These are phyloP conservation scores for Blastobotrys chiropterorum DNA, from an alignment of 805 yeast genomes.

Conservation along the genomic window DNA sequence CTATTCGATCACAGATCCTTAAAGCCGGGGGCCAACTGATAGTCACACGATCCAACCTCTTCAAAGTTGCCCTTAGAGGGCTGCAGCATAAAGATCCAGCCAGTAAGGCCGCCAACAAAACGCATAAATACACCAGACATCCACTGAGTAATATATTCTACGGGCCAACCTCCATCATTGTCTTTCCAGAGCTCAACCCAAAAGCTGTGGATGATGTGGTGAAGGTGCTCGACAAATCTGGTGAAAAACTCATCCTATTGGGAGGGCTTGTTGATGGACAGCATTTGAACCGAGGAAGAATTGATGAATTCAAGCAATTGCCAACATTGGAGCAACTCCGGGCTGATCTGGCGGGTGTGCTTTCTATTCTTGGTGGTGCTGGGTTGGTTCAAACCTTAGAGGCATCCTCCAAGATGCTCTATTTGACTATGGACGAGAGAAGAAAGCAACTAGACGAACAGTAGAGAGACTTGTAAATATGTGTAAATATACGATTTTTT, in stretches of 20 bases:
- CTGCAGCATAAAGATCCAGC: conserved; percentile 72
- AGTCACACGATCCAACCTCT: conserved; percentile 60
- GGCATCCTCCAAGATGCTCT: conserved; percentile 58
- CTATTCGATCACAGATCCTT: conserved; percentile 53
- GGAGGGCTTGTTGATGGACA: conserved; percentile 78
- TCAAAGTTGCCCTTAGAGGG: conserved; percentile 71
- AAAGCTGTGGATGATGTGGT: conserved; percentile 52
- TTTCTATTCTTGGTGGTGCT: conserved; percentile 82
- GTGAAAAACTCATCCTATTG: conserved; percentile 69
- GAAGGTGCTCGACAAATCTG: conserved; percentile 52
- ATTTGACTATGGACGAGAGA: conserved; percentile 68
- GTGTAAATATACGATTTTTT: neutral
- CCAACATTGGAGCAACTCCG: conserved; percentile 69
- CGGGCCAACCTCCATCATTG: conserved; percentile 83
- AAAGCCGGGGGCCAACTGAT: conserved; percentile 65
- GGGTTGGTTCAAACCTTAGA: conserved; percentile 80
- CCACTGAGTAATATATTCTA: conserved; percentile 63
- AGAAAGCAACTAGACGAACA: conserved; percentile 35
- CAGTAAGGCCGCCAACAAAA: conserved; percentile 41
- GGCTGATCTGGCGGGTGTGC: conserved; percentile 73
- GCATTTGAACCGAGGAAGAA: conserved; percentile 44
- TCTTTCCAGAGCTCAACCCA: conserved; percentile 70
- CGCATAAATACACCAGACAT: conserved; percentile 36
- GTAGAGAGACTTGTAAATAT: neutral
- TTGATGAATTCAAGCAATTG: conserved; percentile 63